Evolutionary conservation across 805 yeast species (phyloP).

Genomic region (Barnettozyma salicaria): DNA sequence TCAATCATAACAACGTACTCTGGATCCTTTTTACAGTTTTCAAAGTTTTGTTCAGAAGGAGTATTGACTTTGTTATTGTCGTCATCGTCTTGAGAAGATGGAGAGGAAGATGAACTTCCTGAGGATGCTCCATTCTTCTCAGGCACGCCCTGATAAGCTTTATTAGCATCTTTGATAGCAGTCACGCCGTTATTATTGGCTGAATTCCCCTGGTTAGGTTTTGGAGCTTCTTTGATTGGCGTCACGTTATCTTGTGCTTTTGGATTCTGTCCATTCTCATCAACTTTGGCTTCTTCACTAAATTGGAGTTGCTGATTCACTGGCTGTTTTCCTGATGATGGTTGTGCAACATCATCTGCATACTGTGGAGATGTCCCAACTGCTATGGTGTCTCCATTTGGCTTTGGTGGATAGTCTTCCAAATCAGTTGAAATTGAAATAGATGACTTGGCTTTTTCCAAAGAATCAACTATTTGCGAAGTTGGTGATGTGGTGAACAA

Average conservation of each 20-base stretch:
- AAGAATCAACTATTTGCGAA: conserved; percentile 29
- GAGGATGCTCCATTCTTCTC: conserved; percentile 16
- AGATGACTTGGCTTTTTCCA: conserved; percentile 27
- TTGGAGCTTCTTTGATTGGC: conserved; percentile 27
- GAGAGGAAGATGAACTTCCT: conserved; percentile 9
- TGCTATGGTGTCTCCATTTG: conserved; percentile 5
- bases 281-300: conserved; percentile 18
- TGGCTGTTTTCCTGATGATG: no score
- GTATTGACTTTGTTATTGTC: conserved; percentile 12
- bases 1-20: conserved; percentile 91
- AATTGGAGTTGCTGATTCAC: no score
- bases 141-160: conserved; percentile 27
- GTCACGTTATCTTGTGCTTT: conserved; percentile 24
- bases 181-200: conserved; percentile 17
- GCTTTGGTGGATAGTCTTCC: conserved; percentile 13
- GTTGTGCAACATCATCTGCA: conserved; percentile 23
- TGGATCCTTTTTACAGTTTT: conserved; percentile 36
- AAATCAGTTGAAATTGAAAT: conserved; percentile 10
- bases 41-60: conserved; percentile 10
- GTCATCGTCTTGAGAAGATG: conserved; percentile 16
- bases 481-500: conserved; percentile 44
- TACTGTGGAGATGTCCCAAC: conserved; percentile 23
- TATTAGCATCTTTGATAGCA: conserved; percentile 25
- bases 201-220: conserved; percentile 16
- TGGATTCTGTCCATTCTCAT: conserved; percentile 19